Base-by-base conservation (phyloP, 257 asterid species). In the Nicotiana obtusifolia region DNA sequence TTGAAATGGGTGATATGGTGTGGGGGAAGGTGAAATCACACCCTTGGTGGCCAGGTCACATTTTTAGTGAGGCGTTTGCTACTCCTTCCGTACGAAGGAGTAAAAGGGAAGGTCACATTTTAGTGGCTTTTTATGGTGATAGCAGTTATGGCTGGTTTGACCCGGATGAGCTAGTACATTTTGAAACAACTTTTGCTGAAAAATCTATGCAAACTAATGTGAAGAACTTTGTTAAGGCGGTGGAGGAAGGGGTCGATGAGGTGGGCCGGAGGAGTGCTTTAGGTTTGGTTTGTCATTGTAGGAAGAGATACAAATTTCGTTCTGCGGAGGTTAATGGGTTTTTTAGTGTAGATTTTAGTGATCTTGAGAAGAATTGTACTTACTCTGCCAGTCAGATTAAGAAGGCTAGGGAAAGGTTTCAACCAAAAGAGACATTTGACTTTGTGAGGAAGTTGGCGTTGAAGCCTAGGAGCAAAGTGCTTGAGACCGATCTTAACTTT, bases 21-120 rank as follows among this genome's bases (percentile, higher is more conserved):
- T 96, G 99, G 99, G 99, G 98, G 19, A 94, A 94, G 76, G 99
- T 96, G 80, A 94, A 94, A 85, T 96, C 99, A 8, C 99, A 96
- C 84, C 99, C 99, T 1, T 94, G 98, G 99, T 96, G 99, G 99
- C 98, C 99, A 16, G 99, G 99, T 1, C 97, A 89, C 41, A 90
- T 94, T 54, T 93, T 85, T 69, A 86, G 87, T 24, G 99, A 94
- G 89, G 87, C 90, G 2, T 87, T 91, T 69, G 98, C 97, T 56
- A 86, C 97, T 5, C 81, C 91, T 15, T 84, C 94, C 11, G 99
- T 96, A 56, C 86, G 90, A 66, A 90, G 92, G 86, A 91, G 88
- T 84, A 96, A 93, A 86, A 90, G 89, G 9, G 95, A 87, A 61
- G 98, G 93, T 35, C 91, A 91, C 76, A 91, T 96, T 28, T 85